A percentile compares a stretch with the other conserved stretches of the same genome.
These are phyloP conservation scores for Chaetomidium leptoderma DNA, from an alignment of 495 filamentous ascomycete genomes.

Conservation along the genomic window DNA sequence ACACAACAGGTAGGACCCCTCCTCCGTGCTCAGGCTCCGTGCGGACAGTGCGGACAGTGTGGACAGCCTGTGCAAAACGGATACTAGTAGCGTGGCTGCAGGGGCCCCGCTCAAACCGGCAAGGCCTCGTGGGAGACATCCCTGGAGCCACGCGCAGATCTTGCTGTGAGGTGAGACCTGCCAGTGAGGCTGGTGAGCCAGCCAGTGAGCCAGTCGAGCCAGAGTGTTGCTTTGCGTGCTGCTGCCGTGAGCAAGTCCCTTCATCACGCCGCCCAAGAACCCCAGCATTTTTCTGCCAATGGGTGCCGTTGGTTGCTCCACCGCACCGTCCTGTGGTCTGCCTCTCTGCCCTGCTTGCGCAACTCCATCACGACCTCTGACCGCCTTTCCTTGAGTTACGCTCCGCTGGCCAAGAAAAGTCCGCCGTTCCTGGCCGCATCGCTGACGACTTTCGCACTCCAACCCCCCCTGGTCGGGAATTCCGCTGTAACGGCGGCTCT, in stretches of 20 bases:
- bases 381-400: background rate
- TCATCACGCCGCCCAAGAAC: background rate
- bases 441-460: background rate
- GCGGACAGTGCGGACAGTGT: too few relatives aligned
- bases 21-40: too few relatives aligned
- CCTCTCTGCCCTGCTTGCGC: too few relatives aligned
- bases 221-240: background rate
- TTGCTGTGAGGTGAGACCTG: conserved; percentile 6
- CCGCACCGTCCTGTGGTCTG: too few relatives aligned
- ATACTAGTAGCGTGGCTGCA: conserved; percentile 26
- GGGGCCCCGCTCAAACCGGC: conserved; percentile 23
- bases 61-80: too few relatives aligned
- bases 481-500: too few relatives aligned
- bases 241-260: background rate
- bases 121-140: conserved; percentile 30
- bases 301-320: background rate
- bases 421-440: background rate
- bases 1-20: background rate
- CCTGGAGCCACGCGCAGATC: conserved; percentile 40
- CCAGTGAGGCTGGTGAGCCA: background rate
- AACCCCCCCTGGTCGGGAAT: background rate
- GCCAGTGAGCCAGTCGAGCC: too few relatives aligned
- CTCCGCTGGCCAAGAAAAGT: too few relatives aligned
- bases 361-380: background rate
- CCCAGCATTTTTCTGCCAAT: background rate